Evolutionary conservation across 768 basidiomycete species (phyloP).

Genomic region (Dentipellis fragilis): DNA sequence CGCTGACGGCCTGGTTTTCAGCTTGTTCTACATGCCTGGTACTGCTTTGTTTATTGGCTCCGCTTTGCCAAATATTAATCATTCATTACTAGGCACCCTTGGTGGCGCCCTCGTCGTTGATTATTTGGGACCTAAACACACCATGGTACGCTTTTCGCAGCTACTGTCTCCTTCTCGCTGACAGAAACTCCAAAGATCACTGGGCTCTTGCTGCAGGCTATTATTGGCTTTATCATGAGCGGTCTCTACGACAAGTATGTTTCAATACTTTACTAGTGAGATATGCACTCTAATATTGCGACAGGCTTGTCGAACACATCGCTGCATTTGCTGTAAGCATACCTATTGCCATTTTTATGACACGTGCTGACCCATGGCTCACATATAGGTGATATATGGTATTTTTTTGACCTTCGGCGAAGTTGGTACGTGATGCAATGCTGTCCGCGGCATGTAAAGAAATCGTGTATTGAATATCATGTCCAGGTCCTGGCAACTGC

Average conservation of each 20-base stretch:
- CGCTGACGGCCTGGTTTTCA: constrained; percentile 28
- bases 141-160: constrained; percentile 40
- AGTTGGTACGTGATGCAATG: constrained; percentile 36
- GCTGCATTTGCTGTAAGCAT: constrained; percentile 55
- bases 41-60: constrained; percentile 21
- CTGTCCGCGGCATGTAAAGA: neutral
- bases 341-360: neutral
- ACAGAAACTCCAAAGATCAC: constrained; percentile 35
- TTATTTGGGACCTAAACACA: constrained; percentile 62
- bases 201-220: constrained; percentile 56
- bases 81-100: constrained; percentile 40
- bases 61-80: neutral
- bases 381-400: constrained; percentile 60
- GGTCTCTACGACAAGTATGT: constrained; percentile 55
- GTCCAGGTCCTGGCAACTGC: constrained; percentile 69
- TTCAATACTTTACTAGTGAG: neutral
- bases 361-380: neutral
- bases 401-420: constrained; percentile 88
- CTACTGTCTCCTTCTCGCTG: neutral
- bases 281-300: neutral
- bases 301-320: constrained; percentile 50
- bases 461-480: neutral
- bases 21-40: constrained; percentile 62
- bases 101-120: constrained; percentile 71
- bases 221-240: constrained; percentile 86